Conservation (phyloP, 2,329 filamentous ascomycete genomes). For the Mollisiaceae sp. region DNA sequence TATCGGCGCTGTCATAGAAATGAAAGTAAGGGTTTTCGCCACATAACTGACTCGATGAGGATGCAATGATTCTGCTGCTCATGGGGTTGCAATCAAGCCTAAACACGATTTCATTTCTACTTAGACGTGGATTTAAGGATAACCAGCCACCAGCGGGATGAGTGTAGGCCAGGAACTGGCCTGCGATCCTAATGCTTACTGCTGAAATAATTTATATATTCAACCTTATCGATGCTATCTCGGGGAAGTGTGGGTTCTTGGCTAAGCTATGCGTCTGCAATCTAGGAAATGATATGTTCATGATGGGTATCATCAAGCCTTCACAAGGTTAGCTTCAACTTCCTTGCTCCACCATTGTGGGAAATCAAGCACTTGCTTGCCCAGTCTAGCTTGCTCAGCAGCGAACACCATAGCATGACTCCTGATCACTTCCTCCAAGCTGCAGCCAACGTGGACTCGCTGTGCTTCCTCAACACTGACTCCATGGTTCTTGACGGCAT, state of each 20-base stretch:
- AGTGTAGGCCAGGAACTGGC: not conserved
- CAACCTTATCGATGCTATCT: not conserved
- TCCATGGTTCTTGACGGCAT: constrained; percentile 74
- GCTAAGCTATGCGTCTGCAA: not conserved
- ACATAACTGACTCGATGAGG: too few species aligned
- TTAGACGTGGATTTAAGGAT: not conserved
- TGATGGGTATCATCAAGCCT: constrained; percentile 11
- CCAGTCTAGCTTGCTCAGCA: constrained; percentile 81
- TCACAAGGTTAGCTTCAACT: constrained; percentile 46
- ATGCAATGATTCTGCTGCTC: too few species aligned
- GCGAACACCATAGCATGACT: constrained; percentile 95
- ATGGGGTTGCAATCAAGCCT: too few species aligned
- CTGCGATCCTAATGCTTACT: not conserved
- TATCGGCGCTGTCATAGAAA: too few species aligned
- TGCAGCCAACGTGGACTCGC: constrained; percentile 76
- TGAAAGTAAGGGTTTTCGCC: too few species aligned
- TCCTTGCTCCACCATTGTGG: constrained; percentile 73
- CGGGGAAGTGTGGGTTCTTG: not conserved
- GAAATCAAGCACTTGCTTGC: constrained; percentile 76
- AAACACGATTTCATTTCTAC: not conserved
- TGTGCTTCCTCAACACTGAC: constrained; percentile 75
- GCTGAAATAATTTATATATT: not conserved
- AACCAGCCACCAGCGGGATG: not conserved
- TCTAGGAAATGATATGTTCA: not conserved
- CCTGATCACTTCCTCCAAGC: constrained; percentile 82